A percentile compares a stretch with the other conserved stretches of the same genome.
These are phyloP conservation scores for Cladosporium cucumerinum DNA, from an alignment of 2,329 filamentous ascomycete genomes.

Conservation along the genomic window DNA sequence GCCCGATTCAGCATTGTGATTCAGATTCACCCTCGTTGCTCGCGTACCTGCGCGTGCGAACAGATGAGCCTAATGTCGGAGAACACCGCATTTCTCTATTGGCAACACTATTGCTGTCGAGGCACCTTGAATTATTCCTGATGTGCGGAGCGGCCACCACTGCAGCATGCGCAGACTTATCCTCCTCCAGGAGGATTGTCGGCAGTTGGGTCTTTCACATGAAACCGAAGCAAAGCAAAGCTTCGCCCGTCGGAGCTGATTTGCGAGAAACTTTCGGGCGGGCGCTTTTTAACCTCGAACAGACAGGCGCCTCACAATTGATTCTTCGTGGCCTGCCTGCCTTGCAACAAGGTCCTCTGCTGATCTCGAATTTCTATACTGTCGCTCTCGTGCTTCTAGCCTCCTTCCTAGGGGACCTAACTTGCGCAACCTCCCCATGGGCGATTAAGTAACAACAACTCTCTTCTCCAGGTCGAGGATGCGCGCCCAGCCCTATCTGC, in stretches of 20 bases:
- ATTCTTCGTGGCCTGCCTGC: neutral
- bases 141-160: neutral
- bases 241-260: slow-evolving; percentile 9
- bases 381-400: slow-evolving; percentile 1
- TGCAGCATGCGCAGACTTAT: neutral
- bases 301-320: neutral
- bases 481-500: slow-evolving; percentile 12
- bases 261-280: slow-evolving; percentile 5
- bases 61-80: slow-evolving; percentile 6
- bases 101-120: neutral
- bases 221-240: slow-evolving; percentile 5
- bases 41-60: neutral
- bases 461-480: slow-evolving; percentile 13
- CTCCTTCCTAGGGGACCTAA: neutral
- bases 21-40: neutral
- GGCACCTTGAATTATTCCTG: neutral
- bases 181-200: neutral
- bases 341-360: neutral
- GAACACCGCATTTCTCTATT: slow-evolving; percentile 3
- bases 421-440: slow-evolving; percentile 13
- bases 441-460: slow-evolving; percentile 16
- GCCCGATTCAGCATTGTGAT: neutral
- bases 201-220: slow-evolving; percentile 10
- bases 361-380: slow-evolving; percentile 3
- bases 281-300: slow-evolving; percentile 1